A percentile compares a stretch with the other conserved stretches of the same genome.
Evolutionary conservation across 2,329 filamentous ascomycete genomes (phyloP).

Genomic region (Neophaeococcomyces aloes): DNA sequence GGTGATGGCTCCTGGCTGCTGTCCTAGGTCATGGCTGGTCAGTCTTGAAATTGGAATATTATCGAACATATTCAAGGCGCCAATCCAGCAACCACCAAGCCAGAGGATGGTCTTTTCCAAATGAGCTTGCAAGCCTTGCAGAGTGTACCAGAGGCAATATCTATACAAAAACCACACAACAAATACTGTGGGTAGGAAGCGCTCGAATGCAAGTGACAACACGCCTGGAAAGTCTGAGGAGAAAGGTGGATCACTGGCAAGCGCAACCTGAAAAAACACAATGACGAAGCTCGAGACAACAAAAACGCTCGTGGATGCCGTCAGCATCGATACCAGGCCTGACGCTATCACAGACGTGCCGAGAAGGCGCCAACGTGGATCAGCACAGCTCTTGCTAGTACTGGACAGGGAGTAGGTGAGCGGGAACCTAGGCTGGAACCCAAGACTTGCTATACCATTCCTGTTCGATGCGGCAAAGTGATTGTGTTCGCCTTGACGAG

Average conservation of each 20-base stretch:
- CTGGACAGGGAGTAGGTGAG: slow-evolving; percentile 42
- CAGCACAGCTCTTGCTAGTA: slow-evolving; percentile 35
- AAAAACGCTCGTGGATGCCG: slow-evolving; percentile 45
- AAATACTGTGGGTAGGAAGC: slow-evolving; percentile 51
- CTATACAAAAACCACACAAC: slow-evolving; percentile 48
- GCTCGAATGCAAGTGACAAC: slow-evolving; percentile 44
- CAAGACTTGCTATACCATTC: slow-evolving; percentile 43
- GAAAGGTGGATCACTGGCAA: slow-evolving; percentile 49
- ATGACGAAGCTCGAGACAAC: slow-evolving; percentile 45
- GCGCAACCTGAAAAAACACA: slow-evolving; percentile 50
- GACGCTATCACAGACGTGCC: slow-evolving; percentile 46
- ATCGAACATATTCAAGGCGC: slow-evolving; percentile 53
- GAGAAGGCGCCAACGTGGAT: slow-evolving; percentile 49
- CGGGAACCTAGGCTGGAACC: slow-evolving; percentile 48
- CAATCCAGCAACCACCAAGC: slow-evolving; percentile 51
- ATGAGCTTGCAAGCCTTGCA: slow-evolving; percentile 44
- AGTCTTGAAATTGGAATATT: slow-evolving; percentile 52
- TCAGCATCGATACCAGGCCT: slow-evolving; percentile 45
- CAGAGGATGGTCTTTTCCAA: slow-evolving; percentile 52
- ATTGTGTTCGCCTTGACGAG: slow-evolving; percentile 41
- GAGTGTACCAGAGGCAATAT: slow-evolving; percentile 41
- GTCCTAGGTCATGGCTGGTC: slow-evolving; percentile 50
- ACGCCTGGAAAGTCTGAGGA: slow-evolving; percentile 45
- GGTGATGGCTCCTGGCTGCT: slow-evolving; percentile 49
- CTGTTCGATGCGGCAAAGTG: slow-evolving; percentile 36